Conservation (phyloP, 139 green algal genomes). For the Coccomyxa sp. region DNA sequence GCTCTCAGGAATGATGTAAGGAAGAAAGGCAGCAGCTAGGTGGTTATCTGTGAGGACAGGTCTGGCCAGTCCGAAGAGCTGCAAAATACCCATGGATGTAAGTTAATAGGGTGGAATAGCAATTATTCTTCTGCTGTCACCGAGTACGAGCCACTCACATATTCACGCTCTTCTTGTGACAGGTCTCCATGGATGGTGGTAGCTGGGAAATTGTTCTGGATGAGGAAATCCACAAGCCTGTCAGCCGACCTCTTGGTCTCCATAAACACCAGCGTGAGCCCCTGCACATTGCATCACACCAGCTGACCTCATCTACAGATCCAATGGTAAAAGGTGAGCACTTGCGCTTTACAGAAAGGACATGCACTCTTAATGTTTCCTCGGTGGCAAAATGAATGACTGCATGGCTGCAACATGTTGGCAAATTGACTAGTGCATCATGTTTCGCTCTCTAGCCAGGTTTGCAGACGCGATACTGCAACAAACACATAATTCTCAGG, state of each 20-base stretch:
- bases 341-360: background rate
- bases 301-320: background rate
- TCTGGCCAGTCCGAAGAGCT: too few species aligned
- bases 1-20: too few species aligned
- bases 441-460: too few species aligned
- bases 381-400: too few species aligned
- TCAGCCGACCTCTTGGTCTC: conserved; percentile 96
- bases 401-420: too few species aligned
- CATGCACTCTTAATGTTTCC: too few species aligned
- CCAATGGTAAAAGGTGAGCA: background rate
- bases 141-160: conserved; percentile 24
- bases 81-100: background rate
- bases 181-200: conserved; percentile 96
- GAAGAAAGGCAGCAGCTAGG: too few species aligned
- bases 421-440: too few species aligned
- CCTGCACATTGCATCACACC: conserved; percentile 28
- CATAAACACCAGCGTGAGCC: conserved; percentile 95
- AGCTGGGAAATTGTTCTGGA: conserved; percentile 76
- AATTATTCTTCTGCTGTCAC: background rate
- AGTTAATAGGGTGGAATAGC: too few species aligned
- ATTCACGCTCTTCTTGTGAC: conserved; percentile 80
- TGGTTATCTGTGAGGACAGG: too few species aligned
- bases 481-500: too few species aligned
- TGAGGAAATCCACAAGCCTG: conserved; percentile 88
- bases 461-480: too few species aligned